Evolutionary conservation across 2,329 filamentous ascomycete genomes (phyloP), one percentile per base, ranked within the genome.

Genomic region (Dactylella cylindrospora): DNA sequence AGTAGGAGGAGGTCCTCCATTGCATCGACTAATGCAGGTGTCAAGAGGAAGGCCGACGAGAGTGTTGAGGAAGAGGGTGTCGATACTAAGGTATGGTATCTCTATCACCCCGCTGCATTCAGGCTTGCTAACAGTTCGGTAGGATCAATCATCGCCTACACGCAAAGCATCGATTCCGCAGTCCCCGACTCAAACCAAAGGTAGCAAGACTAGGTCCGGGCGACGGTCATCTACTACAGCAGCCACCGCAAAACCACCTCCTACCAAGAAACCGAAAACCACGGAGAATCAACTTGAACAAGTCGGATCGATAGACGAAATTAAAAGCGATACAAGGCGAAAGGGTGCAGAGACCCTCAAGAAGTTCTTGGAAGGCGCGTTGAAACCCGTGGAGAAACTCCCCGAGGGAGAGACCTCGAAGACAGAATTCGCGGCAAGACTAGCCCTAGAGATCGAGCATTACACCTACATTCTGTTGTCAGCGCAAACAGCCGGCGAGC

Each of bases 391-490:
- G 13, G 60, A 52, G 15, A 53, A 60, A 22, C 53, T 53, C 12
- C 52, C 53, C n/a, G 62, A 65, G 28, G 49, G 35, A 33, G 44
- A 57, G 22, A 29, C 49, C 5, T 51, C 62, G 22, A 62, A 50
- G 20, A 3, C 55, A 32, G 50, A 54, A 5, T 62, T 52, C 20
- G 55, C 53, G 15, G 25, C 54, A 70, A 79, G 79, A 17, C 79
- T 90, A 38, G 87, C 86, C 10, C 75, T 95, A 20, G 81, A 88
- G 66, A 85, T 97, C 64, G 90, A 96, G 75, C 82, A 88, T 68
- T 78, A 80, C 61, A 74, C 83, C 57, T 79, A 80, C 71, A 74
- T 78, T 67, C 77, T 77, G 68, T 76, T 76, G 61, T 77, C 74
- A 20, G 62, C 67, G 59, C 75, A 74, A 54, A 72, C 72, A 50